Percentiles rank a stretch among this genome's conserved stretches.
phyloP scores from a whole-genome alignment of 2,329 filamentous ascomycete species.

The Thelonectria discophora region DNA sequence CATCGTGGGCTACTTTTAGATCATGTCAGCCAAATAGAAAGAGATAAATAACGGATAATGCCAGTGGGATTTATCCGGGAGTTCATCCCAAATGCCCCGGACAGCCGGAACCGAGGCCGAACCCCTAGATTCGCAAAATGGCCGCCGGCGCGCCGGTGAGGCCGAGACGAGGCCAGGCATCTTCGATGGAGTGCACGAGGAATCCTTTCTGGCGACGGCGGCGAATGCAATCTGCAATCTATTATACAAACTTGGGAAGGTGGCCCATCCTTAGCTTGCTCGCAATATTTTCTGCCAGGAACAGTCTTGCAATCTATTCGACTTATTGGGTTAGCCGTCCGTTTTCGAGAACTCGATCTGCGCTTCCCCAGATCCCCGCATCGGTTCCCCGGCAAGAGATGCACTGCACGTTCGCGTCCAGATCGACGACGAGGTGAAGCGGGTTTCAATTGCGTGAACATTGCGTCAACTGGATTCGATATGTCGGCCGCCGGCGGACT shows the following conservation, averaged over 20 bases:
- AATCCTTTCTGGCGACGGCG: not conserved
- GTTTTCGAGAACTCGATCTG: not conserved
- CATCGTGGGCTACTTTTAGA: too few species aligned
- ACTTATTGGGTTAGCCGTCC: not conserved
- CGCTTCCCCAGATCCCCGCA: slow-evolving; percentile 17
- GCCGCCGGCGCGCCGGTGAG: too few species aligned
- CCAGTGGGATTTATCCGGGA: too few species aligned
- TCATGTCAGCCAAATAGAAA: too few species aligned
- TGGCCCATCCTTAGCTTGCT: not conserved
- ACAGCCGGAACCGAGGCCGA: too few species aligned
- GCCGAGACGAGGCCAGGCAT: too few species aligned
- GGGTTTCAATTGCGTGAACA: not conserved
- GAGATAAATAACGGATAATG: too few species aligned
- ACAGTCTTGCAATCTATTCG: not conserved
- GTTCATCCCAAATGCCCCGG: too few species aligned
- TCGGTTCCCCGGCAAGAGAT: not conserved
- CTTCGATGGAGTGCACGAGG: not conserved
- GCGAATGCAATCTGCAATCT: slow-evolving; percentile 10
- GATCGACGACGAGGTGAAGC: not conserved
- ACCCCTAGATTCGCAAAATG: too few species aligned
- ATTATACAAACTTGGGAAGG: slow-evolving; percentile 4
- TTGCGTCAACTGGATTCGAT: too few species aligned
- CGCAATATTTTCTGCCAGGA: too few species aligned
- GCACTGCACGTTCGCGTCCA: not conserved
- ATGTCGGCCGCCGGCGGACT: too few species aligned